Evolutionary conservation across 192 early-diverging fungal genomes (phyloP), one percentile per base, ranked within the genome.

Genomic region (Gryganskiella cystojenkinii): DNA sequence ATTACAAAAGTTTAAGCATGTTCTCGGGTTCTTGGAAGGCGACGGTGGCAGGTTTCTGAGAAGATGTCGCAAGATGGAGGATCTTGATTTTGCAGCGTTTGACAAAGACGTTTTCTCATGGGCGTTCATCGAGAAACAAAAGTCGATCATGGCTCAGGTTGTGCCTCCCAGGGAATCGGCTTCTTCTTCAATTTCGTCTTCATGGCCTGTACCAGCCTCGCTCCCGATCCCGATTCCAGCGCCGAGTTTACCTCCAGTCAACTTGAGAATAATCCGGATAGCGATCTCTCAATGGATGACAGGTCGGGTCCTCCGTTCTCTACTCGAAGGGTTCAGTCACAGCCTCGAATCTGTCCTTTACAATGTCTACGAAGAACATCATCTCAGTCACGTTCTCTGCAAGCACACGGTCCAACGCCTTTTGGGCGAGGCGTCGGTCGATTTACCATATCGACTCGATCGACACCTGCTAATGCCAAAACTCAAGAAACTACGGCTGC

Each of bases 41-140:
- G 56, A 73, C 3, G 56, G 49, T 11, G 43, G 35, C 13, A 14
- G 27, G 25, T 65, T 73, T 30, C 40, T 65, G 27, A 43, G 56
- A 2, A 46, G 62, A 4, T 73, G 70, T 53, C 54, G 56, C 4
- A 47, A 30, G 3, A 14, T 73, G 5, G 19, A 25, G 14, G 47
- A 59, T 1, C 24, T 73, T 11, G 70, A 64, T 4, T 64, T 73
- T 52, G 49, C 62, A 0, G 19, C 62, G 1, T 65, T 73, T 65
- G 62, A 73, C 42, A 40, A 14, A n/a, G 50, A 65, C 44, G 40
- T 57, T 0, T 65, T 73, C 44, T 15, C 47, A 0, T 73, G 70
- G 62, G 55, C 56, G 0, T 61, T 49, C 1, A 11, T 20, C 0
- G 70, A 65, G 11, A 73, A 49, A 20, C 49, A 25, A 14, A 24